These are phyloP conservation scores for Plasmodium vivax DNA, from an alignment of 169 alveolate species.

Conservation along the genomic window DNA sequence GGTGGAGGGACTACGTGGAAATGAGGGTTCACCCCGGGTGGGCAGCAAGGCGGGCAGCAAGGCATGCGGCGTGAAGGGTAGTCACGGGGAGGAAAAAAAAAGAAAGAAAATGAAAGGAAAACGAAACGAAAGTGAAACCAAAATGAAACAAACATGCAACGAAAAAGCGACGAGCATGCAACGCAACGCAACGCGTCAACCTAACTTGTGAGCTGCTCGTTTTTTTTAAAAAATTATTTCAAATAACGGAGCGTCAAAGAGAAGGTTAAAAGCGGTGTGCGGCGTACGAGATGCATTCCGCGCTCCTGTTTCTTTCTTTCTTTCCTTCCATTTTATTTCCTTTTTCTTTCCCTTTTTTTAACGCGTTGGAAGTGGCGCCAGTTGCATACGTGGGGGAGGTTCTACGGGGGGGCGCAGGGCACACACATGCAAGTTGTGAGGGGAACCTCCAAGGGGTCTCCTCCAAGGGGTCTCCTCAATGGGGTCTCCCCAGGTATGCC, in stretches of 20 bases:
- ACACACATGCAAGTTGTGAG: neutral
- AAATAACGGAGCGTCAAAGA: neutral
- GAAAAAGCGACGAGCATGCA: neutral
- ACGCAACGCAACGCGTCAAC: neutral
- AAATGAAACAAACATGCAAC: neutral
- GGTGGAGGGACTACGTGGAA: neutral
- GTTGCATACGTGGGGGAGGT: neutral
- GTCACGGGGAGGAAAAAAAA: neutral
- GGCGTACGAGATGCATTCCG: neutral
- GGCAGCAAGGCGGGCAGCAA: neutral
- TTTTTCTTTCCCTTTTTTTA: neutral
- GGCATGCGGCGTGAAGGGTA: neutral
- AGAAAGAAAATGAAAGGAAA: neutral
- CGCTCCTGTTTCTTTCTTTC: neutral
- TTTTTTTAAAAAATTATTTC: neutral
- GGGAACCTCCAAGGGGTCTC: neutral
- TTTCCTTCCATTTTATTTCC: neutral
- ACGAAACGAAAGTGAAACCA: neutral
- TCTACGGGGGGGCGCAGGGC: neutral
- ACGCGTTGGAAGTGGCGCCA: neutral
- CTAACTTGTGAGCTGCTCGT: neutral
- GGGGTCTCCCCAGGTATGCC: neutral
- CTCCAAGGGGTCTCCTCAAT: neutral
- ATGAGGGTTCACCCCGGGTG: neutral
- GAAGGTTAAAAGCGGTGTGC: neutral